Conservation (phyloP, 169 alveolate species). For the Perkinsus chesapeaki region DNA sequence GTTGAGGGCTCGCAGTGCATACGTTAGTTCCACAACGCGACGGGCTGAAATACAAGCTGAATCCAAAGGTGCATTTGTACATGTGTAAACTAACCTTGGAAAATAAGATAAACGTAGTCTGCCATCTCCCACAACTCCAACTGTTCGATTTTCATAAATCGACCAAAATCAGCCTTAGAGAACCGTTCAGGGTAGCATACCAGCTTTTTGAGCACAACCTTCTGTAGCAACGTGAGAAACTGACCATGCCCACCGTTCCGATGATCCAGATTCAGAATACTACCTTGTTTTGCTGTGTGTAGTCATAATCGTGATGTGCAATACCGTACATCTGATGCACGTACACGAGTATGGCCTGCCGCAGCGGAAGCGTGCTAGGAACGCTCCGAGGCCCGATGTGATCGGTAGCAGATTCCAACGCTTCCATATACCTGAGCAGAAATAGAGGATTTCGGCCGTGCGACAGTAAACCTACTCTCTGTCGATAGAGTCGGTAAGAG, state of each 20-base stretch:
- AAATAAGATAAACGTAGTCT: background rate
- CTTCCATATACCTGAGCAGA: background rate
- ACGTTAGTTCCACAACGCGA: background rate
- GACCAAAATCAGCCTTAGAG: background rate
- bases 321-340: background rate
- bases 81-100: background rate
- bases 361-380: background rate
- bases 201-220: background rate
- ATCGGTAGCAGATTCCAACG: background rate
- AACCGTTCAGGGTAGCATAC: background rate
- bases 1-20: slow-evolving; percentile 4
- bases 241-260: background rate
- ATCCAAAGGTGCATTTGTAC: background rate
- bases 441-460: background rate
- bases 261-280: background rate
- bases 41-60: background rate
- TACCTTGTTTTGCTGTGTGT: background rate
- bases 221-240: background rate
- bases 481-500: background rate
- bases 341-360: background rate
- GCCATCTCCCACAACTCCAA: slow-evolving; percentile 3
- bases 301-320: background rate
- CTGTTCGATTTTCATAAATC: background rate
- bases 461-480: too few species aligned
- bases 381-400: background rate